Percentiles rank a stretch among this genome's conserved stretches.
These are phyloP conservation scores for Melanopsichium pennsylvanicum DNA, from an alignment of 1,284 basidiomycete genomes.

Conservation along the genomic window DNA sequence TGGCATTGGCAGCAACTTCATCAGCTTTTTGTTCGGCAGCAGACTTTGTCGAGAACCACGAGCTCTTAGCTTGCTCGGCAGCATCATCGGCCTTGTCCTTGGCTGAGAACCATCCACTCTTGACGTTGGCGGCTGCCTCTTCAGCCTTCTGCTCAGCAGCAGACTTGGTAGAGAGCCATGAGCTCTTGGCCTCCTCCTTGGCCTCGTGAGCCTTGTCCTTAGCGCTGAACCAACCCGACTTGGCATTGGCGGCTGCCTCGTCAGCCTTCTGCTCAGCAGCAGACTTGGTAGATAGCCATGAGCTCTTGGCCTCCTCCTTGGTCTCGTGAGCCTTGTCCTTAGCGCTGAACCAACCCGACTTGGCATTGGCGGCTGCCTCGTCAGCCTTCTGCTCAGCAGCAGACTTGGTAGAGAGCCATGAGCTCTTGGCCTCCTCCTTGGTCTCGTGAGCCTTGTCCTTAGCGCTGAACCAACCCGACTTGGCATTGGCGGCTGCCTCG, in stretches of 20 bases:
- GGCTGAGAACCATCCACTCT: conserved; percentile 25
- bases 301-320: conserved; percentile 6
- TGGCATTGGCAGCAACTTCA: conserved; percentile 16
- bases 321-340: conserved; percentile 17
- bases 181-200: conserved; percentile 14
- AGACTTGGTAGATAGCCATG: conserved; percentile 14
- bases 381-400: conserved; percentile 25
- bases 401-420: conserved; percentile 22
- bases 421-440: conserved; percentile 15
- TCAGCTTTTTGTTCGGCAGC: conserved; percentile 27
- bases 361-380: conserved; percentile 24
- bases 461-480: conserved; percentile 15
- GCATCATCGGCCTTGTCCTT: conserved; percentile 24
- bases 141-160: conserved; percentile 22
- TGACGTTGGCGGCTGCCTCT: conserved; percentile 20
- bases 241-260: conserved; percentile 15
- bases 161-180: conserved; percentile 27
- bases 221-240: conserved; percentile 29
- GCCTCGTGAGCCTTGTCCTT: conserved; percentile 38
- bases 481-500: conserved; percentile 7
- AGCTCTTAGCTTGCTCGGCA: conserved; percentile 16
- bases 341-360: conserved; percentile 20
- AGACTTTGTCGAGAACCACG: conserved; percentile 25
- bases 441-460: conserved; percentile 33
- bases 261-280: conserved; percentile 24